These are phyloP conservation scores for Kodamaea fukazawae DNA, from an alignment of 805 yeast species.

Conservation along the genomic window DNA sequence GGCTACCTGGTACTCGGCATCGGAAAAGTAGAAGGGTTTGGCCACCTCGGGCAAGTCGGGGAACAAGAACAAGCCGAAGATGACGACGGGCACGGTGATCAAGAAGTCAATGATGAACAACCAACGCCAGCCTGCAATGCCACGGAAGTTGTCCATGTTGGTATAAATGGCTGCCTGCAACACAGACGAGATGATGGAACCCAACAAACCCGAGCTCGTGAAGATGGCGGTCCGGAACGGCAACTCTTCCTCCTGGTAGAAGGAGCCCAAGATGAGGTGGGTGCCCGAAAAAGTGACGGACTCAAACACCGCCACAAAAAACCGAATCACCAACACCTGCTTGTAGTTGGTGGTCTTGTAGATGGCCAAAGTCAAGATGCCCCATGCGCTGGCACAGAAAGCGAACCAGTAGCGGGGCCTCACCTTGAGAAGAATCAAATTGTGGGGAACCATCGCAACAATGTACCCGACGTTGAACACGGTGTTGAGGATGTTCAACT, in stretches of 20 bases:
- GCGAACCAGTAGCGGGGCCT: constrained; percentile 58
- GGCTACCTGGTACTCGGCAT: constrained; percentile 42
- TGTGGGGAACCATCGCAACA: constrained; percentile 61
- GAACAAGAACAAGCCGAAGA: constrained; percentile 55
- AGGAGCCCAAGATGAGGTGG: constrained; percentile 52
- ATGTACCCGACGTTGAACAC: constrained; percentile 61
- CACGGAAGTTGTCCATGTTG: constrained; percentile 45
- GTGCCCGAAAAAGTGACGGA: constrained; percentile 55
- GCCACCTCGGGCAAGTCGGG: constrained; percentile 55
- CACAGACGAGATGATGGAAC: constrained; percentile 53
- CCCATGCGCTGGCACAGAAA: constrained; percentile 57
- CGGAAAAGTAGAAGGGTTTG: constrained; percentile 34
- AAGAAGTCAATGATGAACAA: constrained; percentile 60
- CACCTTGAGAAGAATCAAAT: constrained; percentile 48
- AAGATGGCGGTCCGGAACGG: constrained; percentile 44
- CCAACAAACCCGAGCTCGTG: constrained; percentile 53
- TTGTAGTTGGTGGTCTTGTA: constrained; percentile 45
- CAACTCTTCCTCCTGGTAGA: constrained; percentile 45
- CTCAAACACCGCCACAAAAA: constrained; percentile 61
- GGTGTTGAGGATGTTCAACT: constrained; percentile 52
- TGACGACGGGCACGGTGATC: constrained; percentile 54
- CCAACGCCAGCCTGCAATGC: constrained; percentile 45
- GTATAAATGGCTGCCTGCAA: constrained; percentile 55
- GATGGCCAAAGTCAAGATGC: constrained; percentile 49
- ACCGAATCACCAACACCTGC: constrained; percentile 56